These are phyloP conservation scores for Colletotrichum falcatum DNA, from an alignment of 2,329 filamentous ascomycete species.

Conservation along the genomic window DNA sequence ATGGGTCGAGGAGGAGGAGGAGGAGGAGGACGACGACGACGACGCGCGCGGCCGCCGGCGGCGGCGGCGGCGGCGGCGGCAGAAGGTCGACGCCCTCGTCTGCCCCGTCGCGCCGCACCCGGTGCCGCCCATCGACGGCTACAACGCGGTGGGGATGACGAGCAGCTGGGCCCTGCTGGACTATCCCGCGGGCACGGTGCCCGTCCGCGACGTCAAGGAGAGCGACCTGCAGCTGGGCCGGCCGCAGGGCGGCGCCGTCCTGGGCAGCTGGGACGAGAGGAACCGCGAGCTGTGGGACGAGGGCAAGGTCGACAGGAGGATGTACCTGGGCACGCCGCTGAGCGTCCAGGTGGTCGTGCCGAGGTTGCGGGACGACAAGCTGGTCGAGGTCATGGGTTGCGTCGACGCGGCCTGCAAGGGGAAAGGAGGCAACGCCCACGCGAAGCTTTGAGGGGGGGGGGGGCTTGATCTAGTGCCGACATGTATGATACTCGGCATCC, in stretches of 20 bases:
- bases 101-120: conserved; percentile 71
- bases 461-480: background rate
- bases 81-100: conserved; percentile 64
- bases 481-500: background rate
- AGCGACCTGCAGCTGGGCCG: conserved; percentile 23
- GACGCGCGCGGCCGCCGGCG: conserved; percentile 8
- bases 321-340: conserved; percentile 27
- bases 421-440: background rate
- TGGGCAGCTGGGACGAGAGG: conserved; percentile 29
- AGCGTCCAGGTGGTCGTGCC: conserved; percentile 35
- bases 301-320: conserved; percentile 13
- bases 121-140: conserved; percentile 58
- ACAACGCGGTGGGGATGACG: conserved; percentile 47
- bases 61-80: conserved; percentile 8
- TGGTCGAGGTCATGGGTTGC: conserved; percentile 28
- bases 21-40: too few relatives aligned
- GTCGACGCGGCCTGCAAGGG: conserved; percentile 6
- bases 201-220: conserved; percentile 36
- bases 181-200: conserved; percentile 52
- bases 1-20: conserved; percentile 31
- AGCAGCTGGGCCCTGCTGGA: conserved; percentile 54
- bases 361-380: conserved; percentile 23
- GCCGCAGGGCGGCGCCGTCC: conserved; percentile 7
- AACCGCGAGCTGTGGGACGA: conserved; percentile 36
- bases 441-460: conserved; percentile 18